phyloP scores from a whole-genome alignment of 2,329 filamentous ascomycete species.

The Sporothrix globosa region DNA sequence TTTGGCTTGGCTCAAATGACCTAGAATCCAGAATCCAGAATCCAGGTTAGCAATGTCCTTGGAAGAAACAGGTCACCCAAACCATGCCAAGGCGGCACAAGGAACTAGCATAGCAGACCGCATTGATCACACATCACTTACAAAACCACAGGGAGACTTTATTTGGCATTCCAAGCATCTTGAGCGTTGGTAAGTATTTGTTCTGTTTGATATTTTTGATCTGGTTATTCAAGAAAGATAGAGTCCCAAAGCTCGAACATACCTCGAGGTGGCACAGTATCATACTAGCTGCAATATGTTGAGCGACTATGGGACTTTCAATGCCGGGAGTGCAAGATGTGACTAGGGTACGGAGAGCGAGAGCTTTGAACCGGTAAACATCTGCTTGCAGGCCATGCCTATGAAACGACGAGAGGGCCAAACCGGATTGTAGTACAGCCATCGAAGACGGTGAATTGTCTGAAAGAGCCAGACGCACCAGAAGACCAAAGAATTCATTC shows the following conservation, averaged over 20 bases:
- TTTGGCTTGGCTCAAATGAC: background rate
- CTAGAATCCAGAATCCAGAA: too few relatives aligned
- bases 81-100: too few relatives aligned
- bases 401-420: background rate
- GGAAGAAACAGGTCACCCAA: too few relatives aligned
- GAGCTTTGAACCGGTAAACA: background rate
- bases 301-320: background rate
- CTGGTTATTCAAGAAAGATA: too few relatives aligned
- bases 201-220: too few relatives aligned
- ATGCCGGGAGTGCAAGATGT: background rate
- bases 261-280: background rate
- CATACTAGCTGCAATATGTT: slow-evolving; percentile 9
- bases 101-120: too few relatives aligned
- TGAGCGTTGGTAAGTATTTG: too few relatives aligned
- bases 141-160: background rate
- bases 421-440: background rate
- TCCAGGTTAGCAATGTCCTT: too few relatives aligned
- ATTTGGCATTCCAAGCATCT: background rate
- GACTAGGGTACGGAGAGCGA: background rate
- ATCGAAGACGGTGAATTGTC: background rate
- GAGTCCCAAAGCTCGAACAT: too few relatives aligned
- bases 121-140: too few relatives aligned
- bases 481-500: background rate
- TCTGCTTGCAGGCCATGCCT: background rate
- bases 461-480: background rate